Percentiles rank a stretch among this genome's conserved stretches.
These are phyloP conservation scores for Rhipidocladum racemiflorum DNA, from an alignment of 176 grass and related monocot genomes.

Conservation along the genomic window DNA sequence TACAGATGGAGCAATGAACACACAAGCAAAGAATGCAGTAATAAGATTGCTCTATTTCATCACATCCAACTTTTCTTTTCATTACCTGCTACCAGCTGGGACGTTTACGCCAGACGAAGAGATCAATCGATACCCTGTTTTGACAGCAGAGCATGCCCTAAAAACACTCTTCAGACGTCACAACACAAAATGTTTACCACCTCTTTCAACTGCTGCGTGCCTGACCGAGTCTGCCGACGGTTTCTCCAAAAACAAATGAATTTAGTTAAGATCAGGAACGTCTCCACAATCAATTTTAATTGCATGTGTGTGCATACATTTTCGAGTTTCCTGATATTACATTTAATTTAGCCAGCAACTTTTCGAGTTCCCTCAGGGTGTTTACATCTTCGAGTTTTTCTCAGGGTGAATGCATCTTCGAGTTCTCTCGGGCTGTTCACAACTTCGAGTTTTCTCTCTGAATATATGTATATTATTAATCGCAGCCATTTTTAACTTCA, in stretches of 20 bases:
- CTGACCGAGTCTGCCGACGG: constrained; percentile 6
- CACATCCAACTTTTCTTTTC: neutral
- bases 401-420: constrained; percentile 18
- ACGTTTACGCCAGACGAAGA: neutral
- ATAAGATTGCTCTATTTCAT: neutral
- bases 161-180: neutral
- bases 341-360: constrained; percentile 12
- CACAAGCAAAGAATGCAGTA: neutral
- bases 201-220: neutral
- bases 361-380: constrained; percentile 18
- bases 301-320: neutral
- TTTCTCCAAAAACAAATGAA: neutral
- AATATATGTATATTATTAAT: neutral
- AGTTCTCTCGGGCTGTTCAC: constrained; percentile 11
- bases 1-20: neutral
- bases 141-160: neutral
- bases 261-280: neutral
- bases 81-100: neutral
- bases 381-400: constrained; percentile 21
- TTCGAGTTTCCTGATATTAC: constrained; percentile 26
- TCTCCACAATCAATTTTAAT: neutral
- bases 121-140: neutral
- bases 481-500: neutral
- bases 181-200: neutral
- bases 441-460: neutral